Evolutionary conservation across 2,329 filamentous ascomycete species (phyloP).

Genomic region (Venturia oleaginea): DNA sequence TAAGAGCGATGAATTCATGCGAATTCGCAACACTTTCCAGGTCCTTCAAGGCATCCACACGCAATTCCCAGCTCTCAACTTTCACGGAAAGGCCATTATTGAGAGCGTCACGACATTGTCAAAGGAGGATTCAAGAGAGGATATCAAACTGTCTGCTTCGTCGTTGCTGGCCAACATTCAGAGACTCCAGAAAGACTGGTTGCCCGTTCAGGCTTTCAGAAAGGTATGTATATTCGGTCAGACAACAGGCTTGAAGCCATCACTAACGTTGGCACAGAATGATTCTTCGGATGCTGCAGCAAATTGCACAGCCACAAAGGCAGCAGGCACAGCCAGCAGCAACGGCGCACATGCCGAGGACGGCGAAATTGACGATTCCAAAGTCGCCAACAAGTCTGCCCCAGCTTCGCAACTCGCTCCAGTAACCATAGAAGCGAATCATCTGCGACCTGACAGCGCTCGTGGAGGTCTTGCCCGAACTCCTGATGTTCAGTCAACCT

Average conservation of each 20-base stretch:
- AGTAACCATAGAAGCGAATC: slow-evolving; percentile 7
- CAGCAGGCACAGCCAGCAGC: slow-evolving; percentile 18
- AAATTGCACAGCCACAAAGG: slow-evolving; percentile 18
- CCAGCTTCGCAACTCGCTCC: slow-evolving; percentile 16
- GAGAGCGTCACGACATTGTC: slow-evolving; percentile 55
- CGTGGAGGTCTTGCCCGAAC: neutral
- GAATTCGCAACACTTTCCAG: slow-evolving; percentile 91
- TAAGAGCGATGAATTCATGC: slow-evolving; percentile 83
- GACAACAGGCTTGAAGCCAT: neutral
- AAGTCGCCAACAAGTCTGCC: slow-evolving; percentile 20
- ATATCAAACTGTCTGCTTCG: slow-evolving; percentile 64
- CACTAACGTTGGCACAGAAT: neutral
- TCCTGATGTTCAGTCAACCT: neutral
- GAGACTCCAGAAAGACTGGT: slow-evolving; percentile 58
- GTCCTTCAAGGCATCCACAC: slow-evolving; percentile 73
- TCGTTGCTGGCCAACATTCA: slow-evolving; percentile 63
- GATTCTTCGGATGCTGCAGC: slow-evolving; percentile 1
- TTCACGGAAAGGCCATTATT: slow-evolving; percentile 65
- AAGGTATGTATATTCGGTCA: slow-evolving; percentile 35
- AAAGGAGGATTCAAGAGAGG: slow-evolving; percentile 55
- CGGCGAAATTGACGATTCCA: slow-evolving; percentile 61
- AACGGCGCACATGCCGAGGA: slow-evolving; percentile 50
- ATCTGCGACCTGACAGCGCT: slow-evolving; percentile 15
- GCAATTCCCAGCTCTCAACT: slow-evolving; percentile 81
- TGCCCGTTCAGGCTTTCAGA: slow-evolving; percentile 66